Evolutionary conservation across 345 rosid genomes (phyloP).

Genomic region (Euphorbia tirucalli): DNA sequence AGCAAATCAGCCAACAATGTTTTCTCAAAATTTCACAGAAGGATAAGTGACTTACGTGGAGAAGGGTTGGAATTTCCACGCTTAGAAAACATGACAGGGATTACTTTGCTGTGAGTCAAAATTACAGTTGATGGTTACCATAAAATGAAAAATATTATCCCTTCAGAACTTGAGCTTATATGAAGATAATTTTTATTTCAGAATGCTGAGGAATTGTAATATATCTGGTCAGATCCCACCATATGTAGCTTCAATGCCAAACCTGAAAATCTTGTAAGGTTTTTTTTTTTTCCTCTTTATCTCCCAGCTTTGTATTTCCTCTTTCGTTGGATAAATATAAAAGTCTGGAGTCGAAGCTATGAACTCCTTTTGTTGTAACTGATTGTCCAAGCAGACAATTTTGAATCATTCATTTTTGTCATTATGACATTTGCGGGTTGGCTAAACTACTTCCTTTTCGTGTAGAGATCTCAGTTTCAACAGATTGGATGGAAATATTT

Average conservation of each 20-base stretch:
- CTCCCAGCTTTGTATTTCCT: background rate
- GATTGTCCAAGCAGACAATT: too few relatives aligned
- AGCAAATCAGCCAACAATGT: too few relatives aligned
- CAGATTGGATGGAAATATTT: too few relatives aligned
- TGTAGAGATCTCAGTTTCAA: too few relatives aligned
- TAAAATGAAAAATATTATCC: background rate
- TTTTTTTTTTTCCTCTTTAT: background rate
- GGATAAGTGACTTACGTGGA: constrained; percentile 20
- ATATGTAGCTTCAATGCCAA: too few relatives aligned
- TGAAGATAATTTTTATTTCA: constrained; percentile 14
- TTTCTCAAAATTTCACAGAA: constrained; percentile 8
- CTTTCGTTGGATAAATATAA: background rate
- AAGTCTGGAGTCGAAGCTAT: background rate
- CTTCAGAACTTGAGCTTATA: background rate
- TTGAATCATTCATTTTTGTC: too few relatives aligned
- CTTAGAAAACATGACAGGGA: too few relatives aligned
- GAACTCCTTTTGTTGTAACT: too few relatives aligned
- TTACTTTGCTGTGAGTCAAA: constrained; percentile 6
- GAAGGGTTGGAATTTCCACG: constrained; percentile 16
- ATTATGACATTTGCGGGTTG: too few relatives aligned
- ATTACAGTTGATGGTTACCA: background rate
- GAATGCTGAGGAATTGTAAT: constrained; percentile 21
- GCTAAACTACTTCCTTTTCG: too few relatives aligned
- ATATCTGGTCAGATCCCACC: background rate
- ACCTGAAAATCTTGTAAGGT: constrained; percentile 18